These are phyloP conservation scores for Barnettozyma siamensis DNA, from an alignment of 805 yeast species.

Conservation along the genomic window DNA sequence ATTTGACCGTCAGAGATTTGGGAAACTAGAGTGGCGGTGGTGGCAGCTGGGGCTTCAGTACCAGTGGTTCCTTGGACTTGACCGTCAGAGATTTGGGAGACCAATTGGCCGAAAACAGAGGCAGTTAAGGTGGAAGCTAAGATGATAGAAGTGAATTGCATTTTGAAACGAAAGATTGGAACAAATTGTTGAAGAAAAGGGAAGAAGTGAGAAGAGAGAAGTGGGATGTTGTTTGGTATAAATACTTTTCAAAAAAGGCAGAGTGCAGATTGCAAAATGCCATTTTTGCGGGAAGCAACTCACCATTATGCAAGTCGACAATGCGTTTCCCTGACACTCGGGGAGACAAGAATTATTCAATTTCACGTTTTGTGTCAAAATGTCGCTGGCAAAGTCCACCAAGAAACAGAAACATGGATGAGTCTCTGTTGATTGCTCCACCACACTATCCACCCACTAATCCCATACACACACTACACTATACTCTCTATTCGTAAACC, in stretches of 20 bases:
- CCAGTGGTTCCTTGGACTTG: conserved; percentile 27
- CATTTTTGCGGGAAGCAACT: background rate
- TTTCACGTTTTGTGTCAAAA: too few relatives aligned
- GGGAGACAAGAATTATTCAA: too few relatives aligned
- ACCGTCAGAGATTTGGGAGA: conserved; percentile 46
- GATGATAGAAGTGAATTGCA: conserved; percentile 18
- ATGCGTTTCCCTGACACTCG: too few relatives aligned
- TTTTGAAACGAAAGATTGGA: conserved; percentile 4
- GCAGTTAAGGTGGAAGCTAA: conserved; percentile 13
- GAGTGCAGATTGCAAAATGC: too few relatives aligned
- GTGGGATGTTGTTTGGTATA: background rate
- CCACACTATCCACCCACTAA: too few relatives aligned
- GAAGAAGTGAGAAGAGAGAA: background rate
- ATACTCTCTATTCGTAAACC: too few relatives aligned
- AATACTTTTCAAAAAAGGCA: too few relatives aligned
- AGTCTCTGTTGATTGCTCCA: too few relatives aligned
- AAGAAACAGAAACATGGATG: too few relatives aligned
- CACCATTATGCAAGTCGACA: too few relatives aligned
- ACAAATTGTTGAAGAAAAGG: background rate
- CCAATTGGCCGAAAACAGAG: conserved; percentile 25
- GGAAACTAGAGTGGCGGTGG: conserved; percentile 18
- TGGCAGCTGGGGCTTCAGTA: conserved; percentile 8
- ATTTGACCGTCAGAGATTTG: conserved; percentile 26
- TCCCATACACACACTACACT: too few relatives aligned
- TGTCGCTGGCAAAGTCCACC: too few relatives aligned